These are phyloP conservation scores for Thecaphora frezii DNA, from an alignment of 1,284 basidiomycete species.

Conservation along the genomic window DNA sequence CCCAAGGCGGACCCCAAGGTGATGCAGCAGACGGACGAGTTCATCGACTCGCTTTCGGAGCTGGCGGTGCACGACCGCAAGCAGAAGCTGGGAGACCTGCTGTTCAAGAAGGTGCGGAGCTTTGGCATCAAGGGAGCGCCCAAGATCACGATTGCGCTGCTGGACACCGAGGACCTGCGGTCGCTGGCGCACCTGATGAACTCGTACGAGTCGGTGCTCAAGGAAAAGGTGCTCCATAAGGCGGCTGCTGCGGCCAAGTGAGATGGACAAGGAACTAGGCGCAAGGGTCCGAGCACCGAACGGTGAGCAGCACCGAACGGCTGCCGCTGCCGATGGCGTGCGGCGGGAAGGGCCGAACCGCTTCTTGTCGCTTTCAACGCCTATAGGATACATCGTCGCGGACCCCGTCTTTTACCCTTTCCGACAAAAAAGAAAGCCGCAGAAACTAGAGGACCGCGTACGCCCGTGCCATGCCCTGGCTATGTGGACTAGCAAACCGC, in stretches of 20 bases:
- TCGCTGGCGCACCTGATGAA: slow-evolving; percentile 82
- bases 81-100: slow-evolving; percentile 63
- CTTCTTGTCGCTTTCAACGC: too few relatives aligned
- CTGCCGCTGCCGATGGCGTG: too few relatives aligned
- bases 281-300: too few relatives aligned
- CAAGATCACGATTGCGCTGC: slow-evolving; percentile 68
- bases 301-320: too few relatives aligned
- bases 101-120: slow-evolving; percentile 73
- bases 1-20: slow-evolving; percentile 72
- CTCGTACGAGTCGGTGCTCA: slow-evolving; percentile 76
- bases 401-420: too few relatives aligned
- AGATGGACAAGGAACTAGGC: too few relatives aligned
- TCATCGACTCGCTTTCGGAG: slow-evolving; percentile 71
- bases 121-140: slow-evolving; percentile 74
- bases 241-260: slow-evolving; percentile 25
- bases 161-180: slow-evolving; percentile 81
- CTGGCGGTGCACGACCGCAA: slow-evolving; percentile 73
- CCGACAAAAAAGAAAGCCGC: too few relatives aligned
- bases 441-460: too few relatives aligned
- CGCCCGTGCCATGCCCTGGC: too few relatives aligned
- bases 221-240: slow-evolving; percentile 63
- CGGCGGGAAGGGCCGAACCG: too few relatives aligned
- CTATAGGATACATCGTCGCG: too few relatives aligned
- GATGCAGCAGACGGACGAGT: slow-evolving; percentile 71
- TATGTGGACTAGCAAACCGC: too few relatives aligned